Base-by-base conservation (phyloP, 176 grass and related monocot species). In the Oryza meridionalis region DNA sequence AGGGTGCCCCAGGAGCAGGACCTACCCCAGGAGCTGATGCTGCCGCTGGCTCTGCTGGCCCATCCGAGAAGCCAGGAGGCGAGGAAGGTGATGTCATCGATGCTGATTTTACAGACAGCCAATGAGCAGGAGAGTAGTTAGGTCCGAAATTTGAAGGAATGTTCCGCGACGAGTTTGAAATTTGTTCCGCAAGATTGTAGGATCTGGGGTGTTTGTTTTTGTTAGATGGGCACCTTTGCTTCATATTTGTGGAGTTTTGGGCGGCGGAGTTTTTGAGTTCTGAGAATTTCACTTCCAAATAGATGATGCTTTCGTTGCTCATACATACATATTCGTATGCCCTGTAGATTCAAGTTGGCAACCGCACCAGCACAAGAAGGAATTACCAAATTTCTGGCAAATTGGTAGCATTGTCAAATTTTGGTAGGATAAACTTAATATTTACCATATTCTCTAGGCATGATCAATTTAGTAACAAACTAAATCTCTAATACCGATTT, bases 61-160 rank as follows among this genome's bases (percentile, higher is more conserved):
- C 92, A 21, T 88, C 92, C 2, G 86, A 76, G 81, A 92, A 80
- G 82, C 78, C 84, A 53, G 73, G 81, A 45, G 73, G 81, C 0
- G 82, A 80, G 7, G 76, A 69, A 22, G 90, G 85, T 2, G 87
- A 92, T 55, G 90, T 94, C 5, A 92, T 94, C 9, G 92, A 94
- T 29, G 92, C 90, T 10, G 92, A 94, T 72, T 94, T 94, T 77
- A 92, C 81, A 2, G 84, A 94, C 58, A 91, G 89, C 89, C 89
- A 94, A 21, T 91, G 77, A 89, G 31, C 1, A 12, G 13, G 19
- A 65, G 19, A n/a, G 40, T 79, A 75, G 68, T 59, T 83, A 79
- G 79, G 65, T 65, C 13, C 10, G 35, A 43, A 2, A 16, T 32
- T 63, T 82, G 49, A 45, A 7, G 3, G 17, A 16, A 10, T 9